A percentile compares a stretch with the other conserved stretches of the same genome.
Conservation (phyloP, 2,329 filamentous ascomycete genomes). For the Sporothrix brunneoviolacea region DNA sequence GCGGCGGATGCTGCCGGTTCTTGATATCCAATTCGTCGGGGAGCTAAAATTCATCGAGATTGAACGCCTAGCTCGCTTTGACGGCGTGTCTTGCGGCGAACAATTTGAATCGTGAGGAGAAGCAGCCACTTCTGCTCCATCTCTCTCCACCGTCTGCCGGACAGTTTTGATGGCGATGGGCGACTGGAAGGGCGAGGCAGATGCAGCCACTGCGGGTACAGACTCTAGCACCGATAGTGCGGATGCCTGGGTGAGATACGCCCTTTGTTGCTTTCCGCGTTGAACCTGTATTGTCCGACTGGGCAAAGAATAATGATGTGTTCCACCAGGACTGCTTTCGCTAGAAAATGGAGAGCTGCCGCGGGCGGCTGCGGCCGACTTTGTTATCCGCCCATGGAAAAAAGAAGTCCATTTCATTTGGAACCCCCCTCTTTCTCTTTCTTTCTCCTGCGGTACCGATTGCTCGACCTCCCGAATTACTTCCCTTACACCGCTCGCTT, state of each 20-base stretch:
- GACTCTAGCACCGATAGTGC: conserved; percentile 20
- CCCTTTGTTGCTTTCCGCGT: conserved; percentile 21
- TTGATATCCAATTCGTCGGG: conserved; percentile 49
- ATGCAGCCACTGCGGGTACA: not conserved
- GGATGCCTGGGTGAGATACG: conserved; percentile 32
- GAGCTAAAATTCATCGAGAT: conserved; percentile 55
- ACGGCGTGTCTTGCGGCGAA: conserved; percentile 33
- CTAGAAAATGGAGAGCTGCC: conserved; percentile 22
- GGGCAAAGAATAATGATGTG: conserved; percentile 24
- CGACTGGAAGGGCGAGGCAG: conserved; percentile 7
- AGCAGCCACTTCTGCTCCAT: not conserved
- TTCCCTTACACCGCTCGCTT: not conserved
- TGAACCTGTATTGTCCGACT: conserved; percentile 25
- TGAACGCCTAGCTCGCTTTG: conserved; percentile 44
- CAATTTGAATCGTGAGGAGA: conserved; percentile 1
- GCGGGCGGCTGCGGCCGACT: conserved; percentile 22
- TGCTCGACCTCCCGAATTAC: not conserved
- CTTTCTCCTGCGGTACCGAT: not conserved
- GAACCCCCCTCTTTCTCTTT: conserved; percentile 12
- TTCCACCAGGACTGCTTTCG: conserved; percentile 24
- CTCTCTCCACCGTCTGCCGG: not conserved
- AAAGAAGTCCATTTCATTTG: conserved; percentile 47
- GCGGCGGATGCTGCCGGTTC: conserved; percentile 49
- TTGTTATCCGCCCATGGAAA: conserved; percentile 41
- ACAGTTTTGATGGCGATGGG: not conserved